Base-by-base conservation (phyloP, 1,139 yeast species). In the Blastobotrys petasosporus region DNA sequence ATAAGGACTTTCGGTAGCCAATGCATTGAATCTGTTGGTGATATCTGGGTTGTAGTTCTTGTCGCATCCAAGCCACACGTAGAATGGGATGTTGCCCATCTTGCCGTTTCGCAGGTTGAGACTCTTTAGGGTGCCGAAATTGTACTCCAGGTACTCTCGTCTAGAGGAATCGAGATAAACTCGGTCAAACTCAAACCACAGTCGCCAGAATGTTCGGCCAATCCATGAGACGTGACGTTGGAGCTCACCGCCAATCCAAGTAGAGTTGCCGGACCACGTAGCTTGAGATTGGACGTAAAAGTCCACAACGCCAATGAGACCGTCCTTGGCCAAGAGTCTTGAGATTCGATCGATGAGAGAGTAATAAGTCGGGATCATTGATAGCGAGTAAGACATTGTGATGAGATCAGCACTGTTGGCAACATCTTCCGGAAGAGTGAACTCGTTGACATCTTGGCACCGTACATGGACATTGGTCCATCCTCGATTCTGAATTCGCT, bases 171-270 rank as follows among this genome's bases (percentile, higher is more conserved):
- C 94, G 56, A 85, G 73, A 57, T 79, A 82, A 2, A 85, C 94
- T 54, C 82, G 76, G 64, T 85, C 95, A 47, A 84, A 82, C 65
- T 85, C 95, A 64, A 85, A 85, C 95, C 95, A 85, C 46, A 82
- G 70, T 61, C 88, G 75, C 95, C 95, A 85, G 62, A 85, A 85
- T 38, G 85, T 82, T 61, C 94, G 72, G 46, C 78, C 73, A 46
- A 82, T 54, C 94, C 94, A 85, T 34, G 87, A 82, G 52, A 79
- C 81, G 60, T 83, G 83, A 60, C 94, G 73, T 56, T 79, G 76
- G 30, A 75, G 74, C 53, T 80, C 69, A 7, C 94, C 94, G 44
- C 94, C 94, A 34, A 84, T 68, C 17, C 16, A 32, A n/a, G 34
- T 32, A 9, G 17, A 13, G 25, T 20, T 20, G 4, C 25, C 25